Evolutionary conservation across 495 filamentous ascomycete species (phyloP).

Genomic region (Penicillium canariense): DNA sequence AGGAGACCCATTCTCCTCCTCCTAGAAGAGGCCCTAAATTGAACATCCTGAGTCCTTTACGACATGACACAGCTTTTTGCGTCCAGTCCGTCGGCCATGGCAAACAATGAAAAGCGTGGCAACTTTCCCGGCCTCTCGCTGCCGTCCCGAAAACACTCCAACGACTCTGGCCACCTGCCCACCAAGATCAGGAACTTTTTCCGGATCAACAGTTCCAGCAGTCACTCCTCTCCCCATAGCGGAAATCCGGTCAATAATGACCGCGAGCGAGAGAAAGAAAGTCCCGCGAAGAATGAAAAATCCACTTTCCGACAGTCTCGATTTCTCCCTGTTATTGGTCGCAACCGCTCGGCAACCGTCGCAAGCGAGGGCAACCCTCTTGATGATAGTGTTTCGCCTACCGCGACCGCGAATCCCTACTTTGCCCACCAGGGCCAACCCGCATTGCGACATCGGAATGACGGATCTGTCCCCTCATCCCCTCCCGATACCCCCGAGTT

Average conservation of each 20-base stretch:
- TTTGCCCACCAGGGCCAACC: slow-evolving; percentile 96
- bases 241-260: slow-evolving; percentile 38
- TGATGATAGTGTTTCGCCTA: slow-evolving; percentile 86
- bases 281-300: slow-evolving; percentile 54
- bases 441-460: slow-evolving; percentile 87
- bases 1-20: slow-evolving; percentile 1
- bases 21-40: slow-evolving; percentile 1
- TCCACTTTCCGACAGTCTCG: slow-evolving; percentile 75
- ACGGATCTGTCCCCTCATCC: slow-evolving; percentile 89
- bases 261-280: slow-evolving; percentile 40
- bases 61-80: slow-evolving; percentile 50
- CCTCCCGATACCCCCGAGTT: slow-evolving; percentile 88
- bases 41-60: not conserved
- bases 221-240: slow-evolving; percentile 46
- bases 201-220: slow-evolving; percentile 77
- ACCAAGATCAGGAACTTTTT: slow-evolving; percentile 97
- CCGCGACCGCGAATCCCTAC: slow-evolving; percentile 93
- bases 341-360: slow-evolving; percentile 80
- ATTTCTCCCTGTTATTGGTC: slow-evolving; percentile 75
- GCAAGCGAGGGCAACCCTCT: slow-evolving; percentile 90
- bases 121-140: slow-evolving; percentile 47
- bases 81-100: slow-evolving; percentile 39
- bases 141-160: slow-evolving; percentile 50
- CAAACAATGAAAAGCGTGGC: slow-evolving; percentile 46
- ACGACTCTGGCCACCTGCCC: slow-evolving; percentile 63